Evolutionary conservation across 257 asterid genomes (phyloP), one percentile per base, ranked within the genome.

Genomic region (Plantago elongata): DNA sequence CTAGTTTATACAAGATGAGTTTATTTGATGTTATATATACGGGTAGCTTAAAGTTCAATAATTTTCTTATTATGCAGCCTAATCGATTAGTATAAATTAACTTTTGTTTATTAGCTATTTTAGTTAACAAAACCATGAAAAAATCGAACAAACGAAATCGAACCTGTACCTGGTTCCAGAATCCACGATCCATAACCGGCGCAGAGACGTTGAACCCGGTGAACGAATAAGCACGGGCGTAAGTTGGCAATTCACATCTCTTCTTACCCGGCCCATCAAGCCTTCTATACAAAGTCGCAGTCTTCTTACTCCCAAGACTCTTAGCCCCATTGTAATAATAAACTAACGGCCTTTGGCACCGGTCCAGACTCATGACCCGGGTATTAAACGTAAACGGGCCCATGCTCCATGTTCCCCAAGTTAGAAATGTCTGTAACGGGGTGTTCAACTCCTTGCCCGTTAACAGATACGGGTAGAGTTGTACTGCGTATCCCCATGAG

Each of bases 401-500:
- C 3, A 62, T 70, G 13, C 77, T 64, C 90, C 95, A 79, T 0
- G 68, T 49, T 55, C 81, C 78, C 96, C 93, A 87, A 13, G 95
- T 79, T 18, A 84, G 43, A 63, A 87, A 90, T 9, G 97, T 90
- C 46, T 71, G 89, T 16, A 83, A 15, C 11, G 96, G 90, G 5
- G 89, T 90, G 64, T 68, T 81, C 57, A 90, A 34, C 9, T 81
- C 92, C 18, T 67, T 72, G 0, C 84, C 80, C 1, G 72, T 61
- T 37, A 80, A 54, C 12, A 81, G 6, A 45, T 4, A 55, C 1
- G 95, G 94, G 75, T 83, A 83, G 6, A 90, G 16, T 45, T 84
- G 96, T 44, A 88, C 69, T 16, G 74, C 69, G 74, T 87, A 87
- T 47, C 97, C 97, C 97, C 97, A 87, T 0, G 95, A 68, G 2